phyloP scores from a whole-genome alignment of 2,329 filamentous ascomycete genomes.

The Aspergillus amoenus region DNA sequence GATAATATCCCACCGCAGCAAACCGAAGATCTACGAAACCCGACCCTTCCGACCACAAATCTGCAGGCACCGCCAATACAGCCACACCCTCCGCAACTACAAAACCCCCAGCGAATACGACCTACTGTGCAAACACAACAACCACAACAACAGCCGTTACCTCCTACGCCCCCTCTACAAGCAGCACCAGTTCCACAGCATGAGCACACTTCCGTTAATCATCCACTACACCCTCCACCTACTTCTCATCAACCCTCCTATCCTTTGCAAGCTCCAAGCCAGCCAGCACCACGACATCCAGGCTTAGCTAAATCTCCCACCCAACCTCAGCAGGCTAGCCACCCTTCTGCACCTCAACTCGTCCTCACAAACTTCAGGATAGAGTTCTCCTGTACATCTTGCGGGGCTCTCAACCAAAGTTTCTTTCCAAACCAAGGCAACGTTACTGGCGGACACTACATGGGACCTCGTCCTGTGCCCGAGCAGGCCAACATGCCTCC shows the following conservation, averaged over 20 bases:
- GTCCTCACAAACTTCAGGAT: slow-evolving; percentile 41
- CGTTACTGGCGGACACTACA: slow-evolving; percentile 29
- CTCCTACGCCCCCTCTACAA: slow-evolving; percentile 9
- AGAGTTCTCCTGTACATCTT: slow-evolving; percentile 40
- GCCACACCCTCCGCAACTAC: slow-evolving; percentile 12
- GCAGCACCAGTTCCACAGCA: slow-evolving; percentile 24
- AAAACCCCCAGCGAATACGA: slow-evolving; percentile 16
- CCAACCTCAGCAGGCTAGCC: slow-evolving; percentile 25
- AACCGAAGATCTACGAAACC: slow-evolving; percentile 22
- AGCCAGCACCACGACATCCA: slow-evolving; percentile 20
- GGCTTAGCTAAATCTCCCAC: slow-evolving; percentile 23
- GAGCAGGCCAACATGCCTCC: slow-evolving; percentile 19
- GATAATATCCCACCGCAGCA: slow-evolving; percentile 24
- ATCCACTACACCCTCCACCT: slow-evolving; percentile 24
- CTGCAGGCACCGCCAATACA: slow-evolving; percentile 22
- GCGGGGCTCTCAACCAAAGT: slow-evolving; percentile 39
- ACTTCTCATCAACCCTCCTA: slow-evolving; percentile 24
- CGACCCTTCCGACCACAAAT: slow-evolving; percentile 18
- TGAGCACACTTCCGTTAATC: slow-evolving; percentile 22
- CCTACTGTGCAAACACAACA: slow-evolving; percentile 16
- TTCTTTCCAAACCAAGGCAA: slow-evolving; percentile 41
- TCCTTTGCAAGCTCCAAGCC: slow-evolving; percentile 19
- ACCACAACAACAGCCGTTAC: slow-evolving; percentile 11
- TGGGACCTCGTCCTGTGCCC: slow-evolving; percentile 25
- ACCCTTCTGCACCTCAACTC: slow-evolving; percentile 29